Evolutionary conservation across 345 rosid species (phyloP).

Genomic region (Salix caprea): DNA sequence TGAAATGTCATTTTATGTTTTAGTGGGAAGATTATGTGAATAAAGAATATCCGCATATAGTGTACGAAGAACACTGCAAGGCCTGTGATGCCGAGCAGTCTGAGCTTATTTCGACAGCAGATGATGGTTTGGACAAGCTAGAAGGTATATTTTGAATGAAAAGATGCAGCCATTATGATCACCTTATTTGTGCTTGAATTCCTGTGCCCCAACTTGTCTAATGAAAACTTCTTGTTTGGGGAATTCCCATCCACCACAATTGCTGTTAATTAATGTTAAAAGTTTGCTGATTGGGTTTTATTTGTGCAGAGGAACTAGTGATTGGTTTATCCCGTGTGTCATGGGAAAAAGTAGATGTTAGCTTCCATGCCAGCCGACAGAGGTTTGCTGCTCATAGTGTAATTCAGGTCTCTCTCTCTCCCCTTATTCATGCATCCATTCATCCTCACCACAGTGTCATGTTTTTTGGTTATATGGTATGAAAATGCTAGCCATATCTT

Average conservation of each 20-base stretch:
- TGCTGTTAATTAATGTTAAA: background rate
- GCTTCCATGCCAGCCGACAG: conserved; percentile 75
- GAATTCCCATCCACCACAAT: background rate
- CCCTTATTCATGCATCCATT: background rate
- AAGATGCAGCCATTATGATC: background rate
- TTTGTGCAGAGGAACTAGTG: conserved; percentile 70
- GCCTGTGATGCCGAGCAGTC: conserved; percentile 43
- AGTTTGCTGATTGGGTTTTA: conserved; percentile 2
- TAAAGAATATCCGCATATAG: conserved; percentile 85
- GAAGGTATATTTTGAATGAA: conserved; percentile 56
- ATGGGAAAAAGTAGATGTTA: conserved; percentile 96
- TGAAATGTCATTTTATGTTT: conserved; percentile 10
- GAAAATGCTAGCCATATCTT: background rate
- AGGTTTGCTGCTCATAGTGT: conserved; percentile 92
- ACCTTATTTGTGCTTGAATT: background rate
- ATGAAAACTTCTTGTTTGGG: background rate
- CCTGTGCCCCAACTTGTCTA: background rate
- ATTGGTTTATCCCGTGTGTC: conserved; percentile 73
- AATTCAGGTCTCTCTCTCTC: conserved; percentile 62
- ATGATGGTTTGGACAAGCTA: conserved; percentile 46
- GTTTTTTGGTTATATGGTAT: background rate
- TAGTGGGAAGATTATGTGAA: conserved; percentile 69
- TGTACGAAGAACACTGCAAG: conserved; percentile 83
- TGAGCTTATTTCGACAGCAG: conserved; percentile 39
- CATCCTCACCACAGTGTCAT: background rate